A percentile compares a stretch with the other conserved stretches of the same genome.
Evolutionary conservation across 495 filamentous ascomycete species (phyloP).

Genomic region (Neurospora sp.): DNA sequence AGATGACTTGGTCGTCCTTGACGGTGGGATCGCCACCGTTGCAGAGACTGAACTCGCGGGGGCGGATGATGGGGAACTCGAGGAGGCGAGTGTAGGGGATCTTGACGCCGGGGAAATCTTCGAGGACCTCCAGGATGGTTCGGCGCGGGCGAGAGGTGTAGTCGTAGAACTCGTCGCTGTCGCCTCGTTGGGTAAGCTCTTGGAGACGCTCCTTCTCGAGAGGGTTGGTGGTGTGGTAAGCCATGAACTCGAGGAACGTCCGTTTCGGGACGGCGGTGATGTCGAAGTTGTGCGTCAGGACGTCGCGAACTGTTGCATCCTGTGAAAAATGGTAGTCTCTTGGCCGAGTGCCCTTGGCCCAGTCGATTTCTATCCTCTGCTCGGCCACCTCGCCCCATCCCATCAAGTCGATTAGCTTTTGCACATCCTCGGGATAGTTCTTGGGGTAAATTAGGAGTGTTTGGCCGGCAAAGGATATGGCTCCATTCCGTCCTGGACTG

Average conservation of each 20-base stretch:
- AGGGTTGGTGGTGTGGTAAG: slow-evolving; percentile 59
- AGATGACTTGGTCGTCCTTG: background rate
- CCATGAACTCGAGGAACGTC: slow-evolving; percentile 67
- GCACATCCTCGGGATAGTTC: slow-evolving; percentile 71
- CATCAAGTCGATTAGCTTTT: slow-evolving; percentile 64
- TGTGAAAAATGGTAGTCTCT: background rate
- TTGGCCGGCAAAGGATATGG: slow-evolving; percentile 50
- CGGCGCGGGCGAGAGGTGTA: slow-evolving; percentile 89
- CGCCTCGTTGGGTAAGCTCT: slow-evolving; percentile 69
- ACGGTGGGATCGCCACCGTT: slow-evolving; percentile 46
- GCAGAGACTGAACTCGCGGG: slow-evolving; percentile 81
- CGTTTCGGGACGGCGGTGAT: slow-evolving; percentile 81
- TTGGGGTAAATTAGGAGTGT: slow-evolving; percentile 74
- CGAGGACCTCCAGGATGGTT: slow-evolving; percentile 81
- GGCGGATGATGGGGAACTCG: slow-evolving; percentile 64
- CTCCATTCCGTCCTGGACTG: background rate
- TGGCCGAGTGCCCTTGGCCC: background rate
- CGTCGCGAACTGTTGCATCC: slow-evolving; percentile 53
- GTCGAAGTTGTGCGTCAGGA: slow-evolving; percentile 76
- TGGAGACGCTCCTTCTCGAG: slow-evolving; percentile 70
- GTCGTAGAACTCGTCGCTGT: slow-evolving; percentile 85
- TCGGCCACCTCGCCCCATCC: slow-evolving; percentile 64
- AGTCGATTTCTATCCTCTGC: slow-evolving; percentile 4
- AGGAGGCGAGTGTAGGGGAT: slow-evolving; percentile 66
- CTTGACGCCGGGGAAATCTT: slow-evolving; percentile 77